Evolutionary conservation across 2,329 filamentous ascomycete species (phyloP).

Genomic region (Whalleya microplaca): DNA sequence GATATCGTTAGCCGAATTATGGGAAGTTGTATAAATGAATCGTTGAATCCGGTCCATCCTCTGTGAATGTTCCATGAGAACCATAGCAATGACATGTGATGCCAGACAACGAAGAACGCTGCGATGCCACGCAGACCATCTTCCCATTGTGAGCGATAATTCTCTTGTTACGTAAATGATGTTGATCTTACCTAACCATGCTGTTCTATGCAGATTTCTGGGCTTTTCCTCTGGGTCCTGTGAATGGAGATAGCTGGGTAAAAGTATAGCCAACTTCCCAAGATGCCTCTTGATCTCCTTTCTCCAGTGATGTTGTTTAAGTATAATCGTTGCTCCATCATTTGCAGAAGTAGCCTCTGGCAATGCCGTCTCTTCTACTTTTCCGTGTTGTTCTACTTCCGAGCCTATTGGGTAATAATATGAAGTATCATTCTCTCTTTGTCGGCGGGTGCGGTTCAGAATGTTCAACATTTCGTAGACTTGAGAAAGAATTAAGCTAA

Average conservation of each 20-base stretch:
- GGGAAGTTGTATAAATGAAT: constrained; percentile 39
- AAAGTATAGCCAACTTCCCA: constrained; percentile 13
- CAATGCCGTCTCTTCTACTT: constrained; percentile 9
- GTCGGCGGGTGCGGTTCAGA: background rate
- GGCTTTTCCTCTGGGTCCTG: background rate
- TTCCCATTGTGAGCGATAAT: constrained; percentile 9
- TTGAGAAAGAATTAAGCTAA: background rate
- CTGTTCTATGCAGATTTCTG: constrained; percentile 27
- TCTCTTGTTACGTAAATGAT: background rate
- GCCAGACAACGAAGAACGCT: constrained; percentile 57
- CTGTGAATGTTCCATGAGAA: constrained; percentile 36
- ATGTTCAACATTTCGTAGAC: constrained; percentile 1
- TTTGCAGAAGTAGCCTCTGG: background rate
- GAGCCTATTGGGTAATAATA: constrained; percentile 15
- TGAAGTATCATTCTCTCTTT: background rate
- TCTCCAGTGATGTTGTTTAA: background rate
- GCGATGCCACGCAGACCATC: constrained; percentile 60
- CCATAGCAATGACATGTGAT: constrained; percentile 44
- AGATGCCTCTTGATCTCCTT: background rate
- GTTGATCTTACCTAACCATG: constrained; percentile 32
- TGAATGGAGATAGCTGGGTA: constrained; percentile 26
- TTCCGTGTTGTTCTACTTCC: constrained; percentile 7
- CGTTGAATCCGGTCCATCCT: constrained; percentile 27
- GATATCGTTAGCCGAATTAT: constrained; percentile 42
- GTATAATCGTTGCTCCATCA: background rate